Conservation (phyloP, 495 filamentous ascomycete genomes). For the Penicillium diatomitis region DNA sequence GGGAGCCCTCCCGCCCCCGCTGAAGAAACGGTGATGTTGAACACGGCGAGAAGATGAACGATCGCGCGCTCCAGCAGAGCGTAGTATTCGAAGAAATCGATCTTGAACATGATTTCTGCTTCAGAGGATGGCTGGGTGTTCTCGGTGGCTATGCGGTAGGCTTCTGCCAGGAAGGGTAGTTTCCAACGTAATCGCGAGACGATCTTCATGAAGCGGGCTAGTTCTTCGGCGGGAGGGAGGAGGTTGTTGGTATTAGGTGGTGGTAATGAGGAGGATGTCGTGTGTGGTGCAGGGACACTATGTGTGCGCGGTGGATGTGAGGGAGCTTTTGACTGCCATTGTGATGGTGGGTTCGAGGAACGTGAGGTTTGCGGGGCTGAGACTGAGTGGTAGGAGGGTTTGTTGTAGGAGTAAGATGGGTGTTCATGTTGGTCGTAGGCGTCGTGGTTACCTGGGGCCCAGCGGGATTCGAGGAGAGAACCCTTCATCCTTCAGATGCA, state of each 20-base stretch:
- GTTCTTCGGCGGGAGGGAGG: constrained; percentile 31
- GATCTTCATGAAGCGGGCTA: constrained; percentile 48
- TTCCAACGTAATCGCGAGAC: constrained; percentile 52
- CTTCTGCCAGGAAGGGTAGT: constrained; percentile 44
- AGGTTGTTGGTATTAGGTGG: constrained; percentile 9
- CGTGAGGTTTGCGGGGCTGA: too few relatives aligned
- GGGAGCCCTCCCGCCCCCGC: not conserved
- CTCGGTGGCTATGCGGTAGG: constrained; percentile 38
- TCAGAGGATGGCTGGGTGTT: constrained; percentile 19
- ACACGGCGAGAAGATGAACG: constrained; percentile 50
- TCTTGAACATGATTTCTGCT: constrained; percentile 56
- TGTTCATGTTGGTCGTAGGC: not conserved
- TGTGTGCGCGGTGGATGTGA: not conserved
- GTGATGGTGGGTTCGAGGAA: not conserved
- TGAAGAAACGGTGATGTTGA: constrained; percentile 36
- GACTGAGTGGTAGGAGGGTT: too few relatives aligned
- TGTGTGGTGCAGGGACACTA: constrained; percentile 7
- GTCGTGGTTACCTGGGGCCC: constrained; percentile 16
- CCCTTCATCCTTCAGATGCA: constrained; percentile 9
- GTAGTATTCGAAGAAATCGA: constrained; percentile 65
- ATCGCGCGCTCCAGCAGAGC: constrained; percentile 55
- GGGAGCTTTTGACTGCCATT: not conserved
- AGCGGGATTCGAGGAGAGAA: constrained; percentile 23
- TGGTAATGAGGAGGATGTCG: constrained; percentile 6
- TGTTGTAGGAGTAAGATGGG: too few relatives aligned